Evolutionary conservation across 129 eudicot genomes (phyloP).

Genomic region (Saussurea involucrata): DNA sequence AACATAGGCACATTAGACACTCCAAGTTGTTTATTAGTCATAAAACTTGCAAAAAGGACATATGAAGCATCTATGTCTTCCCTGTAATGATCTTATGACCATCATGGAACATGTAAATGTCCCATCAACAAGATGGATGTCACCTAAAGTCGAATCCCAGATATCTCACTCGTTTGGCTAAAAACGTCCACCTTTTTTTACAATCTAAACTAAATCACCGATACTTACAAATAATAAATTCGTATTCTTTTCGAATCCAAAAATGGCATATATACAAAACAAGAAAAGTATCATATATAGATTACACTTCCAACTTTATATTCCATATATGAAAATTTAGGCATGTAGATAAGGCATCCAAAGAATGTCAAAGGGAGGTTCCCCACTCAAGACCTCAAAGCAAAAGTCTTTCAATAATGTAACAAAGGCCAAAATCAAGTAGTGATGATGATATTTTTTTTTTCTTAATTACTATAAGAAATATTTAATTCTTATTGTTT

Average conservation of each 20-base stretch:
- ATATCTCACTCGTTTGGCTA: background rate
- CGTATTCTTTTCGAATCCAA: conserved; percentile 7
- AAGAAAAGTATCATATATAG: conserved; percentile 17
- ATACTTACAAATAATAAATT: too few relatives aligned
- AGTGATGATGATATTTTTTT: background rate
- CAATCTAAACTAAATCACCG: background rate
- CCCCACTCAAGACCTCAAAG: conserved; percentile 16
- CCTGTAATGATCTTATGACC: background rate
- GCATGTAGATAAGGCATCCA: conserved; percentile 27
- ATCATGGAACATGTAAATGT: background rate
- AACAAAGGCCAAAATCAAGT: background rate
- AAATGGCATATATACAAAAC: conserved; percentile 1
- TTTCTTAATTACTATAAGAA: background rate
- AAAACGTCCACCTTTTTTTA: background rate
- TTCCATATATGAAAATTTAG: conserved; percentile 18
- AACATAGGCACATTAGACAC: background rate
- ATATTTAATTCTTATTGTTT: background rate
- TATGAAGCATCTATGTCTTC: background rate
- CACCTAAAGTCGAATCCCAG: background rate
- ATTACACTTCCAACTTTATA: conserved; percentile 15
- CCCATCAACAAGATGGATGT: background rate
- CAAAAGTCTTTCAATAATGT: background rate
- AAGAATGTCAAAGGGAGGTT: conserved; percentile 21
- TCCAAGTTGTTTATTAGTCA: background rate
- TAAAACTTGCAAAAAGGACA: too few relatives aligned